Conservation (phyloP, 371 early-diverging fungal species). For the Apophysomyces variabilis region DNA sequence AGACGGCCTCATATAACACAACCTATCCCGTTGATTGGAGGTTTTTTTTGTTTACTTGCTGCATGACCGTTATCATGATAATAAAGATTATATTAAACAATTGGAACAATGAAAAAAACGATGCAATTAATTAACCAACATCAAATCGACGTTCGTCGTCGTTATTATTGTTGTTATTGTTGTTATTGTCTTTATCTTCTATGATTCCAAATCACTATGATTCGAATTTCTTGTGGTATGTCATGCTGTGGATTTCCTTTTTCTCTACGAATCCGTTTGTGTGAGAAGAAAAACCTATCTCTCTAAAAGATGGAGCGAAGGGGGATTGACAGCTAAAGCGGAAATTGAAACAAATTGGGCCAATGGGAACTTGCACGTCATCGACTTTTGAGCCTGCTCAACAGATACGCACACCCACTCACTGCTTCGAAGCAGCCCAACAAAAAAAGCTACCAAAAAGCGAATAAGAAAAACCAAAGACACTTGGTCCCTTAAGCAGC, state of each 20-base stretch:
- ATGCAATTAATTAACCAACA: not conserved
- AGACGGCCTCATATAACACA: slow-evolving; percentile 7
- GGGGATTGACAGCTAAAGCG: slow-evolving; percentile 3
- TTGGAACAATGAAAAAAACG: not conserved
- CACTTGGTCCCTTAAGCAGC: not conserved
- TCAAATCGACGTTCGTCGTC: not conserved
- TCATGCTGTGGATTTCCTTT: slow-evolving; percentile 6
- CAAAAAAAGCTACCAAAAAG: no score
- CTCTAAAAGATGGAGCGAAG: no score
- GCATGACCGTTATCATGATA: not conserved
- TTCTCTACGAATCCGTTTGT: not conserved
- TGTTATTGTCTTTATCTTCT: no score
- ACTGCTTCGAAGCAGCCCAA: not conserved
- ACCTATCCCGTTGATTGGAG: not conserved
- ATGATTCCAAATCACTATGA: no score
- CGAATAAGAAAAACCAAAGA: not conserved
- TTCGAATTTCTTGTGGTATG: not conserved
- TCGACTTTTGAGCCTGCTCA: not conserved
- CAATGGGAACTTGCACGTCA: slow-evolving; percentile 10
- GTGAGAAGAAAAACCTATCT: not conserved
- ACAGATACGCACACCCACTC: not conserved
- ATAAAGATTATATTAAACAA: no score
- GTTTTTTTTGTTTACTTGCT: not conserved
- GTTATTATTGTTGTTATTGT: not conserved
- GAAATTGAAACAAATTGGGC: not conserved